Evolutionary conservation across 768 basidiomycete species (phyloP), one percentile per base, ranked within the genome.

Genomic region (Leccinellum luteum): DNA sequence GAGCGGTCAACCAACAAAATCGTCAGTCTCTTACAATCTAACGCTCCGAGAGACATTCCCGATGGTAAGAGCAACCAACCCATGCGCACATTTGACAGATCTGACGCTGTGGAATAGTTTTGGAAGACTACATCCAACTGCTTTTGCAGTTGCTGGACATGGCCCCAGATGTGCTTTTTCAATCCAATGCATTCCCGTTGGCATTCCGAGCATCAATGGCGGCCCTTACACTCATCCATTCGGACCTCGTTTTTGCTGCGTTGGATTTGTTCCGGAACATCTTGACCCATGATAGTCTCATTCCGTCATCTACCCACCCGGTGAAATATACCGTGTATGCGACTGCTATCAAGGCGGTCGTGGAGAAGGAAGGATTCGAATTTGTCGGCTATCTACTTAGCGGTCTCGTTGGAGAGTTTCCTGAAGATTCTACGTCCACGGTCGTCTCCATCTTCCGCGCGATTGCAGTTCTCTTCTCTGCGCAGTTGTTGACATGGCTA

Each of bases 111-210:
- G 23, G 12, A 32, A 38, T 60, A 98, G 97, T 98, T 27, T 76
- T 99, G 66, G 96, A 98, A 71, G 97, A 99, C 69, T 98, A 95
- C 63, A 69, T 94, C 52, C 94, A 92, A 60, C 80, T 94, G 74
- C 74, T 93, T 14, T 72, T 86, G 54, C 85, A 86, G 61, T 76
- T 94, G 66, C 72, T 87, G 50, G 82, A 86, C 44, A 74, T 80
- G 61, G 78, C 82, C 0, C 92, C 96, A 6, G 85, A 89, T 52
- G 75, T 91, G 44, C 83, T 94, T 62, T 89, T 96, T 75, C 78
- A 85, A 59, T 91, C 92, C 2, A 76, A 87, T 6, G 79, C 84
- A 13, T 91, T 98, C 73, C 85, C 90, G 6, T 69, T 86, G 50
- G 87, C 89, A 10, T 90, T 97, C 75, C 82, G 84, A 34, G 85